Base-by-base conservation (phyloP, 169 alveolate species). In the Plasmodium billcollinsi region DNA sequence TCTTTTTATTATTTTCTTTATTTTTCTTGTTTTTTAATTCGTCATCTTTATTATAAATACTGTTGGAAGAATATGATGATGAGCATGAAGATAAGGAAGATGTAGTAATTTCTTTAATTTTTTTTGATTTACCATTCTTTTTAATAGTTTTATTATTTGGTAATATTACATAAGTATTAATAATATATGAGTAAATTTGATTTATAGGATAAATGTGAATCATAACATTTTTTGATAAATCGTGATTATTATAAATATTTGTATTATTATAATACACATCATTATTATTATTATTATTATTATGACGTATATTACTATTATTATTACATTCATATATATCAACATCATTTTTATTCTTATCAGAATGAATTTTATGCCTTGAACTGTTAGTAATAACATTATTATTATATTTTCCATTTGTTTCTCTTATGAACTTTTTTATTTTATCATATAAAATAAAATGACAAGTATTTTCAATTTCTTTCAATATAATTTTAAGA, bases 381-480 rank as follows among this genome's bases (percentile, higher is more conserved):
- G 33, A 8, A 14, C 4, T 45, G 7, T 18, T 47, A 43, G n/a
- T 71, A 21, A 56, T 6, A 11, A 2, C 4, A 21, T n/a, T 54
- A 11, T 18, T 33, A 26, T 39, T 80, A 49, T 83, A 83, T 49
- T 83, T 83, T 14, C 6, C 3, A 26, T 73, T 73, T 56, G 59
- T 72, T 29, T 67, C 80, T 59, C 66, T 66, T 56, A 83, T 54
- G 26, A 83, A 83, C 39, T 54, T 50, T 54, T 39, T 50, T 15
- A 86, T 67, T 65, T 86, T 86, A 5, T 70, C 76, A 33, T 86
- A 86, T 58, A 71, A 39, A 50, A 86, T 61, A 29, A 61, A 56
- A 6, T 72, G 92, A 49, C 88, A 86, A 2, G 92, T 66, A 45
- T 72, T 71, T 73, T 86, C 92, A 12, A 86, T 67, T 71, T 86